A percentile compares a stretch with the other conserved stretches of the same genome.
These are phyloP conservation scores for Scheffersomyces lignosus DNA, from an alignment of 805 yeast species.

Conservation along the genomic window DNA sequence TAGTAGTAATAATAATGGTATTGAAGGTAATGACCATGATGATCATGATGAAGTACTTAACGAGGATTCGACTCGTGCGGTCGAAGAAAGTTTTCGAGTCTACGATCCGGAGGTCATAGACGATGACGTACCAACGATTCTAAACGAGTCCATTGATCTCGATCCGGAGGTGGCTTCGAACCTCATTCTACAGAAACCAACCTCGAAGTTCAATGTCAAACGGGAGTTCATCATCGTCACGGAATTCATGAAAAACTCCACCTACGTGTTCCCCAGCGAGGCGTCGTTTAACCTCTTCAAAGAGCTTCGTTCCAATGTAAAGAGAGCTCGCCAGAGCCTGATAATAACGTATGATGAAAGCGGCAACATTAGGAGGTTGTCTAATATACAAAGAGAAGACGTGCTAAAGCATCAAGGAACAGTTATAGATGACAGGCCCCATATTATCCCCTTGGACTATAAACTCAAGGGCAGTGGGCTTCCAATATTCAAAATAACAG, in stretches of 20 bases:
- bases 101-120: slow-evolving; percentile 3
- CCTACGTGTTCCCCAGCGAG: slow-evolving; percentile 30
- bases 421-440: slow-evolving; percentile 27
- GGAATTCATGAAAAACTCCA: slow-evolving; percentile 30
- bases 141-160: slow-evolving; percentile 16
- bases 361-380: slow-evolving; percentile 17
- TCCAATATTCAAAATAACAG: slow-evolving; percentile 35
- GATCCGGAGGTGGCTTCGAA: slow-evolving; percentile 4
- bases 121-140: slow-evolving; percentile 24
- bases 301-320: slow-evolving; percentile 19
- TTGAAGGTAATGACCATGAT: not conserved
- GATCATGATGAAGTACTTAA: not conserved
- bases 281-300: slow-evolving; percentile 31
- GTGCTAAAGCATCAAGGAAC: not conserved
- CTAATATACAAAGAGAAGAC: slow-evolving; percentile 5
- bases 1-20: not conserved
- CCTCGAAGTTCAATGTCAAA: slow-evolving; percentile 25
- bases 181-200: slow-evolving; percentile 19
- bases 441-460: slow-evolving; percentile 31
- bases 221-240: slow-evolving; percentile 30
- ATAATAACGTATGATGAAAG: slow-evolving; percentile 18
- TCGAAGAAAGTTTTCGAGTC: slow-evolving; percentile 3
- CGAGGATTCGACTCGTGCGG: not conserved
- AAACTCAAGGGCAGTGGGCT: slow-evolving; percentile 34
- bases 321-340: slow-evolving; percentile 21